Conservation (phyloP, 176 grass and related monocot species). For the Eragrostis nindensis region DNA sequence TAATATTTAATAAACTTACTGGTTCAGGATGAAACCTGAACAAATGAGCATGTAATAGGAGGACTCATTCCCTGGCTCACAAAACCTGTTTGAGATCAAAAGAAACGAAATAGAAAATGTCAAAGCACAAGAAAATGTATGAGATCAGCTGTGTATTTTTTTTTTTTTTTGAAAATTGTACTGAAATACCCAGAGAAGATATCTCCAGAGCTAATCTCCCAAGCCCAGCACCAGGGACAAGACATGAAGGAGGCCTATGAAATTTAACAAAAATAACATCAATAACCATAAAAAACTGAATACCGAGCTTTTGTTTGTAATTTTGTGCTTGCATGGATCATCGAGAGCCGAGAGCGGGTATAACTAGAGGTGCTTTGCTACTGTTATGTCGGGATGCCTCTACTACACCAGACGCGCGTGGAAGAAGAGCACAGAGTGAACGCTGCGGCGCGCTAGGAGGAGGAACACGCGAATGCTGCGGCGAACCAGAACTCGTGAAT, state of each 20-base stretch:
- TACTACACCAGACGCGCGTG: slow-evolving; percentile 4
- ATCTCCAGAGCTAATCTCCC: slow-evolving; percentile 93
- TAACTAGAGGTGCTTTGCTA: slow-evolving; percentile 20
- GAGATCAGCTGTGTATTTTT: background rate
- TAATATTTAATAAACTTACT: slow-evolving; percentile 54
- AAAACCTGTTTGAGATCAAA: slow-evolving; percentile 66
- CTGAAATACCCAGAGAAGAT: slow-evolving; percentile 74
- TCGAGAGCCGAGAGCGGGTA: background rate
- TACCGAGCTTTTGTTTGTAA: slow-evolving; percentile 28
- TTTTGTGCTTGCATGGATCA: slow-evolving; percentile 16
- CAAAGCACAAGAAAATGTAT: slow-evolving; percentile 1
- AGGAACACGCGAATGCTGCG: no score
- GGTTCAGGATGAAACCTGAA: slow-evolving; percentile 95
- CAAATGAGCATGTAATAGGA: slow-evolving; percentile 99
- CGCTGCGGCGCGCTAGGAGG: no score
- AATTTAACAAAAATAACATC: slow-evolving; percentile 41
- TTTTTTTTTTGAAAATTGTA: slow-evolving; percentile 3
- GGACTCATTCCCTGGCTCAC: slow-evolving; percentile 94
- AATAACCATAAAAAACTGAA: slow-evolving; percentile 6
- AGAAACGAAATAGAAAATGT: slow-evolving; percentile 14
- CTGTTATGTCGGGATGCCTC: background rate
- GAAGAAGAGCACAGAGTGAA: slow-evolving; percentile 24
- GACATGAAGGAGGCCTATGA: slow-evolving; percentile 83
- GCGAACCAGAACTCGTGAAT: no score
- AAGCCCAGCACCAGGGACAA: slow-evolving; percentile 93